Base-by-base conservation (phyloP, 495 filamentous ascomycete species). In the Hypoxylon trugodes region DNA sequence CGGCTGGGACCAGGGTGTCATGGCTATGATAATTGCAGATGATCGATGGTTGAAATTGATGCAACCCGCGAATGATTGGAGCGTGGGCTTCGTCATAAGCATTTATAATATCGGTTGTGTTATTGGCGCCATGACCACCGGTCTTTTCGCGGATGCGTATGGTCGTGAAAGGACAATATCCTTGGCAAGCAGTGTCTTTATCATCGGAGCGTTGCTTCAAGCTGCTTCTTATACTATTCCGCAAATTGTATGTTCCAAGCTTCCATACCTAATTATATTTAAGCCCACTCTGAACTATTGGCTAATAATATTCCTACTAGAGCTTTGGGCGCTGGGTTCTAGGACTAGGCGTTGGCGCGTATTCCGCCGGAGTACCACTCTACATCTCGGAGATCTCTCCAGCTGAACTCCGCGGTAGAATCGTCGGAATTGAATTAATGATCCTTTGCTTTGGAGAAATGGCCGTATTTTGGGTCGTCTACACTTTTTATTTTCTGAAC, bases 1-100 rank as follows among this genome's bases (percentile, higher is more conserved):
- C 54, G 82, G 82, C n/a, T 84, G 82, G 71, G 81, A 84, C 58
- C 77, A 76, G 21, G 82, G 82, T 52, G 81, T 85, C 3, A 83
- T 85, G 81, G 81, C 81, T 1, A 80, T 82, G 74, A 80, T 84
- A 26, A 83, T 85, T 55, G 77, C 73, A 5, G 81, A 79, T 12
- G 59, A 72, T 1, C 77, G 82, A 43, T 84, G 83, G 69, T 48
- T 82, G 25, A 42, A 54, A 9, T 18, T 70, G 54, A 70, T 70
- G 63, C 58, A 53, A 26, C 67, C 67, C 9, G 48, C 62, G n/a
- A 66, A 58, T 13, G 66, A 66, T 8, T 66, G 66, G 67, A 69
- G 67, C 18, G 62, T 66, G 6, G 67, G 67, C 26, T 69, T 69
- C 35, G 58, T 66, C 24, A 46, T 69, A 16, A 66, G 66, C 48